Evolutionary conservation across 139 green algal species (phyloP), one percentile per base, ranked within the genome.

Genomic region (Astrephomene gubernaculifera): DNA sequence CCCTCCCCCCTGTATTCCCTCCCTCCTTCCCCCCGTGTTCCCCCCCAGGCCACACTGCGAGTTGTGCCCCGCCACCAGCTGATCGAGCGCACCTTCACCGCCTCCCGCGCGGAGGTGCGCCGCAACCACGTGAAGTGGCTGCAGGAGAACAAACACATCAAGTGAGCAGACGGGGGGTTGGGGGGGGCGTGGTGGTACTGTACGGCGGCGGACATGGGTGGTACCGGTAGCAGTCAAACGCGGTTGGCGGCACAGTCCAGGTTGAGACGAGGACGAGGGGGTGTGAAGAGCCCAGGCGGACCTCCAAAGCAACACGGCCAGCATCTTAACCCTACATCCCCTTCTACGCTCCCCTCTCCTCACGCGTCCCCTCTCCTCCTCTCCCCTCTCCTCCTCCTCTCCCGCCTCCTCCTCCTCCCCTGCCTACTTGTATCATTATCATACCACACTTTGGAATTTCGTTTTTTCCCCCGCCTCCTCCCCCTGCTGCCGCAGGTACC

Each of bases 401-500:
- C n/a, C n/a, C n/a, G n/a, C n/a, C n/a, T n/a, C n/a, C n/a, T n/a
- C n/a, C n/a, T n/a, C n/a, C n/a, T n/a, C n/a, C n/a, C n/a, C n/a
- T n/a, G n/a, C n/a, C n/a, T n/a, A n/a, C n/a, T n/a, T n/a, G n/a
- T n/a, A n/a, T n/a, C n/a, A n/a, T n/a, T n/a, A n/a, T n/a, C n/a
- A n/a, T n/a, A n/a, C n/a, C n/a, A n/a, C n/a, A n/a, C n/a, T n/a
- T n/a, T n/a, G n/a, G n/a, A n/a, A n/a, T n/a, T n/a, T n/a, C n/a
- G n/a, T n/a, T n/a, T n/a, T n/a, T n/a, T n/a, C n/a, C n/a, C n/a
- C n/a, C n/a, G n/a, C 75, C 78, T 79, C 53, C 36, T 91, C 94
- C 88, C n/a, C 98, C n/a, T n/a, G n/a, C n/a, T n/a, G n/a, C 43
- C 87, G 2, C 75, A 83, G 96, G 0, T 99, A 99, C 93, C 98